Conservation (phyloP, 2,329 filamentous ascomycete genomes). For the Epichloe coenophiala region DNA sequence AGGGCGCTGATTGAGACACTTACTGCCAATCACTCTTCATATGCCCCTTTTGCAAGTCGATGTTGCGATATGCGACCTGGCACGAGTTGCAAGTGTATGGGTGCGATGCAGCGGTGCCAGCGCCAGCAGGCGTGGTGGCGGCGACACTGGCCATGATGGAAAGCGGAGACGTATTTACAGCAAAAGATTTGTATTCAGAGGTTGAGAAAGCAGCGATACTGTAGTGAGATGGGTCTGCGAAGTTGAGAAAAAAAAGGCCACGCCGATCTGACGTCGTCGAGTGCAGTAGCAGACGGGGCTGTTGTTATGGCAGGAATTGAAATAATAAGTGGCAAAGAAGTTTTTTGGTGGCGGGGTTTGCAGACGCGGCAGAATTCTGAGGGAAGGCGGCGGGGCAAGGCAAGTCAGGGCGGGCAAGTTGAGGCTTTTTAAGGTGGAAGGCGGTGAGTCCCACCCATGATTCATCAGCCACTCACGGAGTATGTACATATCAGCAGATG, state of each 20-base stretch:
- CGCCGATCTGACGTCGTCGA: background rate
- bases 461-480: no score
- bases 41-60: constrained; percentile 82
- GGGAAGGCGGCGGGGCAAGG: background rate
- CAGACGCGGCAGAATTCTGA: constrained; percentile 1
- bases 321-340: constrained; percentile 13
- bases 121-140: constrained; percentile 16
- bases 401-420: background rate
- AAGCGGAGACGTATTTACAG: background rate
- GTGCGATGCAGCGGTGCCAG: constrained; percentile 41
- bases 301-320: constrained; percentile 7
- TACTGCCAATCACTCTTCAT: constrained; percentile 99
- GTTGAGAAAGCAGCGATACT: background rate
- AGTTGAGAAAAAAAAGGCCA: background rate
- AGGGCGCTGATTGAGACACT: constrained; percentile 24
- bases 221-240: background rate
- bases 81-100: constrained; percentile 98
- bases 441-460: background rate
- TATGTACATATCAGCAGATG: no score
- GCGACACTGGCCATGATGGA: constrained; percentile 32
- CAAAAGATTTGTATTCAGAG: background rate
- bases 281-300: background rate
- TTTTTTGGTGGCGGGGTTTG: constrained; percentile 14
- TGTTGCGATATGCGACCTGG: constrained; percentile 89
- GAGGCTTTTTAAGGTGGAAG: background rate